Evolutionary conservation across 108 stramenopile species (phyloP).

Genomic region (Nitzschia sp.): DNA sequence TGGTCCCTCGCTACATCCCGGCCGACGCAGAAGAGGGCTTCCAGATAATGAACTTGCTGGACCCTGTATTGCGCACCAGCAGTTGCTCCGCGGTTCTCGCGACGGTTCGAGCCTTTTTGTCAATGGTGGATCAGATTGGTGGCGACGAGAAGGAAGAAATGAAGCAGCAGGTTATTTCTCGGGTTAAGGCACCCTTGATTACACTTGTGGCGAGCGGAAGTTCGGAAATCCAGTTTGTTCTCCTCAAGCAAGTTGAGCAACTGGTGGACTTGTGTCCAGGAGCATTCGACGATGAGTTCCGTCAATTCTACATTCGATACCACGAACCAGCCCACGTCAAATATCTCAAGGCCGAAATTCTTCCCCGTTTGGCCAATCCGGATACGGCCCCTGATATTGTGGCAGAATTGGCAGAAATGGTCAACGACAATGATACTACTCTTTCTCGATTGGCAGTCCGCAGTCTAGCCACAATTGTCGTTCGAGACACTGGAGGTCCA

Average conservation of each 20-base stretch:
- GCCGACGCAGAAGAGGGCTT: constrained; percentile 92
- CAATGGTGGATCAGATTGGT: constrained; percentile 83
- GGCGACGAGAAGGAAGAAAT: constrained; percentile 58
- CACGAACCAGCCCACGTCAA: constrained; percentile 96
- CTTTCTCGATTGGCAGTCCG: constrained; percentile 87
- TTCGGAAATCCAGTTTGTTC: constrained; percentile 85
- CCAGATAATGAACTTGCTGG: constrained; percentile 99
- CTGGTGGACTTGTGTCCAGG: constrained; percentile 92
- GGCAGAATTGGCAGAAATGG: constrained; percentile 93
- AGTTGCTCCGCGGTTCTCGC: constrained; percentile 95
- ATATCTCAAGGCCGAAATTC: constrained; percentile 90
- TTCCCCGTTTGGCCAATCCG: constrained; percentile 89
- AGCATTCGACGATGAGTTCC: constrained; percentile 96
- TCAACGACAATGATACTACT: constrained; percentile 74
- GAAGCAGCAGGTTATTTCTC: constrained; percentile 85
- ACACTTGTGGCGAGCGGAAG: constrained; percentile 89
- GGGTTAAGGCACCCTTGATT: constrained; percentile 94
- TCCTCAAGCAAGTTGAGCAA: constrained; percentile 93
- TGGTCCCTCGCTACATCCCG: constrained; percentile 93
- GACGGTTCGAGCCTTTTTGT: constrained; percentile 92
- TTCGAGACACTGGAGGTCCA: constrained; percentile 74
- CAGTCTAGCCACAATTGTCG: constrained; percentile 90
- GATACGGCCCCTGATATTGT: constrained; percentile 93
- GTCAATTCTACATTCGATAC: constrained; percentile 96
- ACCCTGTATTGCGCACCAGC: constrained; percentile 93